Evolutionary conservation across 257 asterid genomes (phyloP).

Genomic region (Solanum arcanum): DNA sequence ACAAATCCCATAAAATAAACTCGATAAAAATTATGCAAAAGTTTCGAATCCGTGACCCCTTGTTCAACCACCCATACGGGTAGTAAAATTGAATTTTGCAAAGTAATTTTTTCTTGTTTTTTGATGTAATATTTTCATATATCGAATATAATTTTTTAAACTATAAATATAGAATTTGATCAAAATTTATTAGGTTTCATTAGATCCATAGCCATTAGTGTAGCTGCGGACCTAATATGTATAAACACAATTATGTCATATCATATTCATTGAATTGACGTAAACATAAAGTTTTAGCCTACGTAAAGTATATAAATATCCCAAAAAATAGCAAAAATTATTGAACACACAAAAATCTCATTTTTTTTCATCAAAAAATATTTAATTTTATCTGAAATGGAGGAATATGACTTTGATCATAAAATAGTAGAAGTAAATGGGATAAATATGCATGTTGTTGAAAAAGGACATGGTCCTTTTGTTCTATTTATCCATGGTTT

Average conservation of each 20-base stretch:
- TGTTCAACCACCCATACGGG: too few species aligned
- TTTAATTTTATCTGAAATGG: constrained; percentile 20
- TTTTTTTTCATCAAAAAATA: background rate
- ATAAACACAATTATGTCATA: background rate
- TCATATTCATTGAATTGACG: background rate
- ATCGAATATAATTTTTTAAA: too few species aligned
- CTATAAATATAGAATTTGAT: too few species aligned
- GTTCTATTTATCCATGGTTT: constrained; percentile 78
- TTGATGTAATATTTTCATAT: too few species aligned
- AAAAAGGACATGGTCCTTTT: constrained; percentile 55
- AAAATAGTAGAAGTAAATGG: constrained; percentile 35
- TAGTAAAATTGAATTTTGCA: background rate
- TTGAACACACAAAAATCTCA: background rate
- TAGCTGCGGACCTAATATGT: background rate
- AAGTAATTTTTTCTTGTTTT: too few species aligned
- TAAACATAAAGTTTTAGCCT: background rate
- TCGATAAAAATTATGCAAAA: too few species aligned
- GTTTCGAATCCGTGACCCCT: too few species aligned
- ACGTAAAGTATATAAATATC: background rate
- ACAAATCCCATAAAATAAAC: too few species aligned
- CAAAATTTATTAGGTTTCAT: background rate
- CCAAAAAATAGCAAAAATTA: background rate
- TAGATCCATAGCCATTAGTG: background rate
- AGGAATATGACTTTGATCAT: constrained; percentile 28
- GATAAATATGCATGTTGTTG: constrained; percentile 59